Conservation (phyloP, 305 asterid genomes). For the Solanum aculeatissimum region DNA sequence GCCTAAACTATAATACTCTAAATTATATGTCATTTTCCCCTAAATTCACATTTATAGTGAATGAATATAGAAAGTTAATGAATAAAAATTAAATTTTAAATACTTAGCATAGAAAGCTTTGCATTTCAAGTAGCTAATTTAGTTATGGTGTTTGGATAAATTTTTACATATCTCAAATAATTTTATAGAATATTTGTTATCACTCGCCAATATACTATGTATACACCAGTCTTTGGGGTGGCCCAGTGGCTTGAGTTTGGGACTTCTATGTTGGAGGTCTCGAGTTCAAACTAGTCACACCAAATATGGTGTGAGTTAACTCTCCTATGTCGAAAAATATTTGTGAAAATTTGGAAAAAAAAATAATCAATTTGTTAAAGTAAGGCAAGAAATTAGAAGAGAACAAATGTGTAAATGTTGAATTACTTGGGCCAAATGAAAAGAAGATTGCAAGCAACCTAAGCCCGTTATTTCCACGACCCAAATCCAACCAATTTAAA, state of each 20-base stretch:
- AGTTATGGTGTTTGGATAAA: neutral
- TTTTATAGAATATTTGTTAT: neutral
- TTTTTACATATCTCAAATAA: neutral
- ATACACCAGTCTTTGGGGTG: too few species aligned
- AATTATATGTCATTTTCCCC: neutral
- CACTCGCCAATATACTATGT: neutral
- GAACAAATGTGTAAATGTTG: neutral
- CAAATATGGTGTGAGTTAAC: too few species aligned
- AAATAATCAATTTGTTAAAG: neutral
- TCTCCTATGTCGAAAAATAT: too few species aligned
- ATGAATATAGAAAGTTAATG: neutral
- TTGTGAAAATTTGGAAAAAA: neutral
- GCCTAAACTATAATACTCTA: neutral
- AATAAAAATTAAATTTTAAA: neutral
- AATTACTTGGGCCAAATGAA: neutral
- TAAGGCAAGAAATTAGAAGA: neutral
- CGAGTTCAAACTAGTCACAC: too few species aligned
- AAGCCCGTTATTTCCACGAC: neutral
- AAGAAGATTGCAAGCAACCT: neutral
- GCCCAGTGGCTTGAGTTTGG: accelerated
- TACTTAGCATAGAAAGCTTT: neutral
- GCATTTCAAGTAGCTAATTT: neutral
- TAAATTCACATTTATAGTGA: neutral
- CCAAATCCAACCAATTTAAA: neutral
- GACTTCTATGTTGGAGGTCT: too few species aligned